Conservation (phyloP, 257 asterid genomes). For the Fraxinus quadrangulata region DNA sequence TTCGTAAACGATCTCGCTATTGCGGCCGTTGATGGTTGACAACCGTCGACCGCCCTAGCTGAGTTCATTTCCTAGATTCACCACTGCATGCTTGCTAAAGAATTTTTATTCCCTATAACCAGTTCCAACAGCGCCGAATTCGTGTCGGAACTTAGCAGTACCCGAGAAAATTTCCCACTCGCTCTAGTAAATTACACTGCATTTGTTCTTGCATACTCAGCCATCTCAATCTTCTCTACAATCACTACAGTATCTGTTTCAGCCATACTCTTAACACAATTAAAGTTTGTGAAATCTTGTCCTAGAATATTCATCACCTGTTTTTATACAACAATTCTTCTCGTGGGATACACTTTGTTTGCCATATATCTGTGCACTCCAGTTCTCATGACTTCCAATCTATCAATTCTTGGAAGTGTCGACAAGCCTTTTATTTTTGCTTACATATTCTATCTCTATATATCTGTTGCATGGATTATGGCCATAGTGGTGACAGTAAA, state of each 20-base stretch:
- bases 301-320: slow-evolving; percentile 28
- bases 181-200: background rate
- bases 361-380: background rate
- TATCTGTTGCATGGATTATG: slow-evolving; percentile 24
- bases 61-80: too few species aligned
- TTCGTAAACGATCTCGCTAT: too few species aligned
- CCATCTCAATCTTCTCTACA: slow-evolving; percentile 15
- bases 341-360: slow-evolving; percentile 23
- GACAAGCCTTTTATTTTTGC: background rate
- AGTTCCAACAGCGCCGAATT: slow-evolving; percentile 7
- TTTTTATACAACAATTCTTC: slow-evolving; percentile 33
- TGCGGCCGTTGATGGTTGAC: too few species aligned
- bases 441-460: slow-evolving; percentile 17
- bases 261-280: background rate
- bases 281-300: slow-evolving; percentile 13
- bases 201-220: slow-evolving; percentile 1
- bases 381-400: background rate
- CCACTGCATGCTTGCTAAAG: slow-evolving; percentile 25
- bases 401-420: background rate
- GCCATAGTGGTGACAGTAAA: slow-evolving; percentile 27
- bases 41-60: too few species aligned
- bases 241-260: slow-evolving; percentile 23
- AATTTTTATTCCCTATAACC: slow-evolving; percentile 17
- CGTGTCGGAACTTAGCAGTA: background rate
- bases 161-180: slow-evolving; percentile 12